phyloP scores from a whole-genome alignment of 140 eudicot species.

The Artemisia princeps region DNA sequence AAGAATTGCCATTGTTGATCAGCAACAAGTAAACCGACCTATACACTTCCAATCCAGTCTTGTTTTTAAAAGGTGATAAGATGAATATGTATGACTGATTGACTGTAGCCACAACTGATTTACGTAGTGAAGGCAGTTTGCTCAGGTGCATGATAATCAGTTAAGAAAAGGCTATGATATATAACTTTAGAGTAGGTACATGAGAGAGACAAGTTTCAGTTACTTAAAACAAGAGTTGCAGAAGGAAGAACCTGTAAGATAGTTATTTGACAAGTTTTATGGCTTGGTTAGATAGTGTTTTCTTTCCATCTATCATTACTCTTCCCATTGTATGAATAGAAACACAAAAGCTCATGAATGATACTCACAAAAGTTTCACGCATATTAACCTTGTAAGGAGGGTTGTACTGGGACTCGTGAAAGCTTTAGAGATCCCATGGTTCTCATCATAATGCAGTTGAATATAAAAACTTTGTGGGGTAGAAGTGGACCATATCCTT shows the following conservation, averaged over 20 bases:
- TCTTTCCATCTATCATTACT: too few species aligned
- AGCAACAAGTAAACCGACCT: neutral
- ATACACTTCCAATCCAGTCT: neutral
- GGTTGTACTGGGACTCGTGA: too few species aligned
- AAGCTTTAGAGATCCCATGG: too few species aligned
- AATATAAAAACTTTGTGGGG: too few species aligned
- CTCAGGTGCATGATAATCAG: neutral
- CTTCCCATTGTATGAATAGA: too few species aligned
- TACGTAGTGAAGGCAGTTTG: neutral
- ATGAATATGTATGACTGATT: neutral
- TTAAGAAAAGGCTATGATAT: neutral
- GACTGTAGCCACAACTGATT: neutral
- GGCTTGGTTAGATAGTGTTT: too few species aligned
- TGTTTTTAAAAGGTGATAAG: neutral
- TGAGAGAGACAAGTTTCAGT: neutral
- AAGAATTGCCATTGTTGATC: neutral
- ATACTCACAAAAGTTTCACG: too few species aligned
- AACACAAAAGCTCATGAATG: too few species aligned
- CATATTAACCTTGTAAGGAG: too few species aligned
- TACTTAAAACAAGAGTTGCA: neutral
- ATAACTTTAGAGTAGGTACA: neutral
- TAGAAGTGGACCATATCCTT: too few species aligned
- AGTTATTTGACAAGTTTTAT: neutral
- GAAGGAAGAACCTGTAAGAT: neutral
- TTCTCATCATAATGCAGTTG: too few species aligned